A percentile compares a stretch with the other conserved stretches of the same genome.
Evolutionary conservation across 345 rosid genomes (phyloP).

Genomic region (Noccaea bulbosa): DNA sequence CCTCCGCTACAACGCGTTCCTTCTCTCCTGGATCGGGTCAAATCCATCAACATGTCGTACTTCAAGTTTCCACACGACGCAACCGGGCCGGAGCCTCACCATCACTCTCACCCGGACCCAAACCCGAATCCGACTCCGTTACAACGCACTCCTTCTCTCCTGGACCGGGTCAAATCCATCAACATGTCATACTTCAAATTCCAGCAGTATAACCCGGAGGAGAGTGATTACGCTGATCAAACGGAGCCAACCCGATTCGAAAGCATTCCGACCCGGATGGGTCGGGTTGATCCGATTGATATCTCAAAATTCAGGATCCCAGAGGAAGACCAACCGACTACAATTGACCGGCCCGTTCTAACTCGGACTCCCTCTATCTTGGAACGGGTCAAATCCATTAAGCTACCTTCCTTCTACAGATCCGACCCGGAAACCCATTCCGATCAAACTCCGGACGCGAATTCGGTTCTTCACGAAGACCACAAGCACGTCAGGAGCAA

Average conservation of each 20-base stretch:
- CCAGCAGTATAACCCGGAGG: conserved; percentile 40
- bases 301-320: conserved; percentile 33
- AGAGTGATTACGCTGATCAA: conserved; percentile 6
- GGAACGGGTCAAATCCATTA: conserved; percentile 66
- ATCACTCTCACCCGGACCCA: conserved; percentile 19
- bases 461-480: conserved; percentile 14
- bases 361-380: conserved; percentile 61
- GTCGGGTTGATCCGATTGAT: conserved; percentile 41
- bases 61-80: conserved; percentile 36
- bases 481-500: conserved; percentile 49
- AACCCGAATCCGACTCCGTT: conserved; percentile 28
- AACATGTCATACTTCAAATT: conserved; percentile 42
- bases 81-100: conserved; percentile 32
- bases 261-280: conserved; percentile 11
- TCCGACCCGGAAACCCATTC: conserved; percentile 41
- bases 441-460: conserved; percentile 25
- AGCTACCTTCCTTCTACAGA: conserved; percentile 47
- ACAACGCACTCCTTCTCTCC: conserved; percentile 54
- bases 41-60: conserved; percentile 56
- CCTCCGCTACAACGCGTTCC: conserved; percentile 52
- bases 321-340: conserved; percentile 32
- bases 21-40: conserved; percentile 66
- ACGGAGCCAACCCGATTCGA: conserved; percentile 35
- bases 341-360: conserved; percentile 37
- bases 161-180: conserved; percentile 70